A percentile compares a stretch with the other conserved stretches of the same genome.
These are phyloP conservation scores for Petunia hybrid DNA, from an alignment of 305 asterid species.

Conservation along the genomic window DNA sequence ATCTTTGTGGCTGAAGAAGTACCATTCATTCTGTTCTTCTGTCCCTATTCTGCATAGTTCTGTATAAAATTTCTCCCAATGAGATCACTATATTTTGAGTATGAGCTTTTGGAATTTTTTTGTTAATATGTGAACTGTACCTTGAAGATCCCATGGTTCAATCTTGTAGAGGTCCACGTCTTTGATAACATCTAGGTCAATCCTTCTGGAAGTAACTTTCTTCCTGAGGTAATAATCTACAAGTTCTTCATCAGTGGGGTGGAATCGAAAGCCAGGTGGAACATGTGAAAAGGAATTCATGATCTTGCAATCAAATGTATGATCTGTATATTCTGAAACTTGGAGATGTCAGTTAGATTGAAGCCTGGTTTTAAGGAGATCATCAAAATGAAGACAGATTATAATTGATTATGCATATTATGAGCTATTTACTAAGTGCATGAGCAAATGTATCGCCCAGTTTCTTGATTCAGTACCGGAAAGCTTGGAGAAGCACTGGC, in stretches of 20 bases:
- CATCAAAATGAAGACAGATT: neutral
- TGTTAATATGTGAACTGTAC: constrained; percentile 36
- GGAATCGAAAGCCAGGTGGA: constrained; percentile 93
- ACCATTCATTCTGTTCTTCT: constrained; percentile 80
- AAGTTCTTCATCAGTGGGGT: constrained; percentile 87
- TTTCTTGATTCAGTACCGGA: neutral
- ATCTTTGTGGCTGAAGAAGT: constrained; percentile 86
- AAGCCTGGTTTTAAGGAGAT: neutral
- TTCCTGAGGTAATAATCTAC: constrained; percentile 84
- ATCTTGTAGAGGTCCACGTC: constrained; percentile 85
- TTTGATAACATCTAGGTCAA: constrained; percentile 73
- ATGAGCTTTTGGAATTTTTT: neutral
- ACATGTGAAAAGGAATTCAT: constrained; percentile 68
- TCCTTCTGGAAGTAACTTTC: constrained; percentile 57
- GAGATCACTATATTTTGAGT: neutral
- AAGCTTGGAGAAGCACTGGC: neutral
- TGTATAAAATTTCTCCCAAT: constrained; percentile 26
- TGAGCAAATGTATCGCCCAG: neutral
- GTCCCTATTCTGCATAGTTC: constrained; percentile 83
- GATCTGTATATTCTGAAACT: constrained; percentile 24
- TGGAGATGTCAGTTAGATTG: constrained; percentile 1
- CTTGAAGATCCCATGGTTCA: constrained; percentile 96
- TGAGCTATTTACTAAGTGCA: neutral
- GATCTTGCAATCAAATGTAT: constrained; percentile 30
- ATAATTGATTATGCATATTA: neutral